These are phyloP conservation scores for Coemansia furcata DNA, from an alignment of 192 early-diverging fungal species.

Conservation along the genomic window DNA sequence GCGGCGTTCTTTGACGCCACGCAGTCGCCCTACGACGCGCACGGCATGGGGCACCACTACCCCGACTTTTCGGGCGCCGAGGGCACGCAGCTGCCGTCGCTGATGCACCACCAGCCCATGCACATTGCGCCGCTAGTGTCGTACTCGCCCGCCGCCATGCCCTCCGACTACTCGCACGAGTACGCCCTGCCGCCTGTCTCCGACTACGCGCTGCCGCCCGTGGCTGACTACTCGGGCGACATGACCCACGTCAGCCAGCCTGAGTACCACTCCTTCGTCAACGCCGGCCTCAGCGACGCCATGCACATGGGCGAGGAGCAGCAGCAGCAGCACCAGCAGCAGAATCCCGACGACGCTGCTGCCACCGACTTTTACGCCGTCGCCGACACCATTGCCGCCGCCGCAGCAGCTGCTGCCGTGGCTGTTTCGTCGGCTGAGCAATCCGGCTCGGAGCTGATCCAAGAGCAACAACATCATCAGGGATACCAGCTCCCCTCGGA, in stretches of 20 bases:
- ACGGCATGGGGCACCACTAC: conserved; percentile 19
- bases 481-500: neutral
- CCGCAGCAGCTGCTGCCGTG: neutral
- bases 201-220: conserved; percentile 17
- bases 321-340: neutral
- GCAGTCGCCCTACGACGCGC: conserved; percentile 25
- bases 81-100: conserved; percentile 11
- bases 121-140: conserved; percentile 8
- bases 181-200: conserved; percentile 13
- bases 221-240: conserved; percentile 5
- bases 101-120: conserved; percentile 14
- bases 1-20: conserved; percentile 17
- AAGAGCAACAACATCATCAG: neutral
- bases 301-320: conserved; percentile 4
- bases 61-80: conserved; percentile 1
- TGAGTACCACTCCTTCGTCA: conserved; percentile 17
- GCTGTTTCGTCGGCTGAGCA: neutral
- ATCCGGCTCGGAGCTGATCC: neutral
- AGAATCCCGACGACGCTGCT: neutral
- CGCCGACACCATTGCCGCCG: conserved; percentile 5
- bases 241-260: conserved; percentile 7
- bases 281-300: conserved; percentile 8
- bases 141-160: neutral
- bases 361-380: neutral
- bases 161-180: conserved; percentile 10